Conservation (phyloP, 805 yeast species). For the Cyberlindnera japonica region DNA sequence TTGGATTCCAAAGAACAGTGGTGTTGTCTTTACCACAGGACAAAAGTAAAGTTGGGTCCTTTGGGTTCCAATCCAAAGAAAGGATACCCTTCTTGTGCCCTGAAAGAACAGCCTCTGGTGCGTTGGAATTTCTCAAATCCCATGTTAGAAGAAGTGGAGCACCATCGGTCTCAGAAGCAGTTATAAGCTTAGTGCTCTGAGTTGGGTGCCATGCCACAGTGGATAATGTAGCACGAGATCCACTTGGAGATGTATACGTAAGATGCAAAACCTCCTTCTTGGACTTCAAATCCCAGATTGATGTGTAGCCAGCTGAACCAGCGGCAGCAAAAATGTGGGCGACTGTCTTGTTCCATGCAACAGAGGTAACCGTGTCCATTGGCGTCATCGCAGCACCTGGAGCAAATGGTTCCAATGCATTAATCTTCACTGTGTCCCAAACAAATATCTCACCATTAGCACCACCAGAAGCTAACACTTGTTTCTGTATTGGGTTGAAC, state of each 20-base stretch:
- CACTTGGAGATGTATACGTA: conserved; percentile 53
- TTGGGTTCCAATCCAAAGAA: conserved; percentile 89
- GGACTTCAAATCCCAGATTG: conserved; percentile 91
- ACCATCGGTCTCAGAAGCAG: conserved; percentile 80
- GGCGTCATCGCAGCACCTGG: conserved; percentile 84
- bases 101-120: conserved; percentile 70
- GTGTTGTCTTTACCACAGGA: conserved; percentile 93
- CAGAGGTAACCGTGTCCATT: conserved; percentile 71
- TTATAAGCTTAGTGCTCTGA: conserved; percentile 78
- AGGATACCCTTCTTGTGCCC: conserved; percentile 89
- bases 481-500: conserved; percentile 71
- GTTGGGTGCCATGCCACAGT: conserved; percentile 94
- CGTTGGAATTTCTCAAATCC: conserved; percentile 92
- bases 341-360: conserved; percentile 86
- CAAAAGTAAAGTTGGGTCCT: conserved; percentile 72
- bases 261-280: conserved; percentile 86
- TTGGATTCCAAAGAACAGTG: conserved; percentile 88
- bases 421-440: conserved; percentile 77
- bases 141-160: conserved; percentile 81
- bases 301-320: conserved; percentile 78
- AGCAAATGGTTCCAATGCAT: conserved; percentile 43
- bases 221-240: conserved; percentile 63
- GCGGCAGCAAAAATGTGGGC: conserved; percentile 89
- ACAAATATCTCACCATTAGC: conserved; percentile 82
- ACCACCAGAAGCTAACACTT: conserved; percentile 82